These are phyloP conservation scores for Flueggea neowawraea DNA, from an alignment of 441 rosid species.

Conservation along the genomic window DNA sequence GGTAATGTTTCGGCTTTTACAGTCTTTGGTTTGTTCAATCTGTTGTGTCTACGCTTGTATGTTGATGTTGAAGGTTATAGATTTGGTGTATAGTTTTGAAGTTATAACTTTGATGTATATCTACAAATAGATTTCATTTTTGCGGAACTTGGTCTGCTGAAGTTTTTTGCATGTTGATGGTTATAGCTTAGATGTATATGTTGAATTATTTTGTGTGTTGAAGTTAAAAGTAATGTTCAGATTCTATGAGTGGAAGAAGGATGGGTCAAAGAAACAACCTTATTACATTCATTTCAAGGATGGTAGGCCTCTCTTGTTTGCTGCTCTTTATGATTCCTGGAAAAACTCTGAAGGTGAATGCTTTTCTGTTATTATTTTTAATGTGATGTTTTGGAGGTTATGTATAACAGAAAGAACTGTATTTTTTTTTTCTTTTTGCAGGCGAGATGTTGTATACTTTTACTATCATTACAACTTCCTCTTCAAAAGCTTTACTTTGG, in stretches of 20 bases:
- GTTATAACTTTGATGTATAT: too few relatives aligned
- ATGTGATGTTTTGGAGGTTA: neutral
- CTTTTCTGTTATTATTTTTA: neutral
- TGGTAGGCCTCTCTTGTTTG: conserved; percentile 78
- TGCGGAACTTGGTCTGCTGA: too few relatives aligned
- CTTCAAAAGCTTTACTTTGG: conserved; percentile 75
- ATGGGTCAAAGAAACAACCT: conserved; percentile 86
- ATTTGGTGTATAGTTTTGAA: too few relatives aligned
- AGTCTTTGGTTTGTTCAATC: too few relatives aligned
- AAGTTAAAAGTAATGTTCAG: conserved; percentile 27
- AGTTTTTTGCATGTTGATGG: neutral
- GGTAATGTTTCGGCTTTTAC: too few relatives aligned
- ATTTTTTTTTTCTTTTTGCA: conserved; percentile 26
- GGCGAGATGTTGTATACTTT: conserved; percentile 74
- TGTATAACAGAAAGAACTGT: neutral
- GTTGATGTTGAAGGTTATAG: neutral
- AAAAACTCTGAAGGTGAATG: conserved; percentile 60
- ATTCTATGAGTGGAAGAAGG: conserved; percentile 96
- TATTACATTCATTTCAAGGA: conserved; percentile 83
- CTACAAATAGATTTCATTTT: too few relatives aligned
- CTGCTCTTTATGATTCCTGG: conserved; percentile 89
- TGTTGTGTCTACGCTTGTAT: neutral
- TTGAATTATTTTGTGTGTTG: neutral
- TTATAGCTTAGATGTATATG: neutral
- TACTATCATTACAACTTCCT: conserved; percentile 70